These are phyloP conservation scores for Thinopyrum elongatum DNA, from an alignment of 176 grass and related monocot genomes.

Conservation along the genomic window DNA sequence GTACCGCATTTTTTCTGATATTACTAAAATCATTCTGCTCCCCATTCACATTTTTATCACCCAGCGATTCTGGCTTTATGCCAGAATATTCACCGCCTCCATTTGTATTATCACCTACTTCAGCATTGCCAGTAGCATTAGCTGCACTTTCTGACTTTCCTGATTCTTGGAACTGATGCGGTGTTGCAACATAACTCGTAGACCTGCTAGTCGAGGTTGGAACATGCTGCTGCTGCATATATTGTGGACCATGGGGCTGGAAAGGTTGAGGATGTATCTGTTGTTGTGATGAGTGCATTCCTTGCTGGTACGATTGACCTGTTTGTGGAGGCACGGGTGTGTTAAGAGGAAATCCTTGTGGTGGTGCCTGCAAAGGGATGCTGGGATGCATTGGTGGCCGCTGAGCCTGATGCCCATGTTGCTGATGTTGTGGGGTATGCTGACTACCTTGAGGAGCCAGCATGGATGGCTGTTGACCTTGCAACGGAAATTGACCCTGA, in stretches of 20 bases:
- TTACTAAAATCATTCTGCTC: constrained; percentile 35
- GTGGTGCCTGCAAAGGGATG: constrained; percentile 42
- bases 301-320: constrained; percentile 54
- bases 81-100: constrained; percentile 24
- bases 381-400: constrained; percentile 37
- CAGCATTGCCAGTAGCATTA: constrained; percentile 25
- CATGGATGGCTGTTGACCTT: constrained; percentile 52
- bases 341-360: constrained; percentile 46
- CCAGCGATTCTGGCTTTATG: constrained; percentile 22
- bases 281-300: constrained; percentile 45
- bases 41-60: constrained; percentile 32
- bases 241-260: constrained; percentile 37
- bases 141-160: constrained; percentile 38
- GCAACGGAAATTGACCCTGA: constrained; percentile 37
- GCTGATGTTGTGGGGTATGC: constrained; percentile 47
- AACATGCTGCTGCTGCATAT: constrained; percentile 43
- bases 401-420: constrained; percentile 51
- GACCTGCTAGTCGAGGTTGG: constrained; percentile 33
- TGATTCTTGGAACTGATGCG: constrained; percentile 50
- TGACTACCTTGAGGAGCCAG: constrained; percentile 41
- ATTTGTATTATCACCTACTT: constrained; percentile 22
- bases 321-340: constrained; percentile 38
- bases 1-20: constrained; percentile 30
- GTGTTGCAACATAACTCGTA: constrained; percentile 36
- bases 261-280: constrained; percentile 38